Base-by-base conservation (phyloP, 805 yeast genomes). In the Lipomyces oligophaga region DNA sequence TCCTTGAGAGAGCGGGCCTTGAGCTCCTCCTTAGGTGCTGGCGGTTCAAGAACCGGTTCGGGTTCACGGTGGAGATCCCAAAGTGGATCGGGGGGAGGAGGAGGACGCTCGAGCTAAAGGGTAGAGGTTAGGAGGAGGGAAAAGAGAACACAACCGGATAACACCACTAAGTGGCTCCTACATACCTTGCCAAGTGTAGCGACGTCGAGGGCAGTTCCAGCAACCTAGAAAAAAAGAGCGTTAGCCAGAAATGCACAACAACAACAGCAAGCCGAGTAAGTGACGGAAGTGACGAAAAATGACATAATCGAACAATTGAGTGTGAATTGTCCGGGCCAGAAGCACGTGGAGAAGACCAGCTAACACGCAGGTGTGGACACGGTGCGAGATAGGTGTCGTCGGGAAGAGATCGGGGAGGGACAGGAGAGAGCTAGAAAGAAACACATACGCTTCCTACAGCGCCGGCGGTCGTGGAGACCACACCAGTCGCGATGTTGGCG, bases 11-110 rank as follows among this genome's bases (percentile, higher is more conserved):
- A 19, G 34, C 38, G 39, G 19, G 13, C 21, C 38, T 31, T 36
- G 38, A 25, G 24, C 22, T 25, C n/a, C 16, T 6, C n/a, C 28
- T 26, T n/a, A 34, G 28, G 36, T 1, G 21, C 37, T 11, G 13
- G 28, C 7, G 7, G 3, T 13, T 20, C 47, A 6, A 25, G 5
- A 13, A 2, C 16, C 15, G 46, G 36, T 8, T 26, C 36, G 30
- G 46, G 43, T 19, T 41, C 49, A 35, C 46, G 49, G 41, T 49
- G 53, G 39, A 44, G 19, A 2, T 38, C 43, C 53, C 53, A 49
- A 26, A 44, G 49, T n/a, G 45, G 42, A 31, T 49, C 53, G 6
- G 27, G 30, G 27, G 45, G 49, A 4, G 46, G 41, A n/a, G 53
- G 49, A 20, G 43, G 25, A 19, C 47, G 41, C 13, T 39, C 31